Conservation (phyloP, 768 basidiomycete species). For the Porpolomopsis calyptriformis region DNA sequence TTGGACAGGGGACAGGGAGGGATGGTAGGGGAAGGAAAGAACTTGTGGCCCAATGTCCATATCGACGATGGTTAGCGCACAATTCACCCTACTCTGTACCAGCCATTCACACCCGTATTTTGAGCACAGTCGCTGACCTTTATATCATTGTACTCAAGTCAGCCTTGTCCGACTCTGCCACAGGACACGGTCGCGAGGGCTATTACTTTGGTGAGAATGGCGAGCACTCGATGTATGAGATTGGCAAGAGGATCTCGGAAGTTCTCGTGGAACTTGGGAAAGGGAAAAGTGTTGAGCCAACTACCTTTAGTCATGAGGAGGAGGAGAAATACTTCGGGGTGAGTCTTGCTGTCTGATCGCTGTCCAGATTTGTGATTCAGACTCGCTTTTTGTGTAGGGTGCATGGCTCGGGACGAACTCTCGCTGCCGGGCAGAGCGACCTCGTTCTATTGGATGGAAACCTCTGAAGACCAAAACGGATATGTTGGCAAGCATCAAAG, state of each 20-base stretch:
- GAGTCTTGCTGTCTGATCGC: conserved; percentile 9
- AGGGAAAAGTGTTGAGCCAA: conserved; percentile 29
- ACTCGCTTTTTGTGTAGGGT: too few species aligned
- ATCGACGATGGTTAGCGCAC: conserved; percentile 11
- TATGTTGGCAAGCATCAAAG: conserved; percentile 31
- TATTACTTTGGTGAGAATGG: conserved; percentile 45
- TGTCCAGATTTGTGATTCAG: background rate
- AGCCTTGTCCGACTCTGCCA: conserved; percentile 16
- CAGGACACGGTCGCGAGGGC: conserved; percentile 39
- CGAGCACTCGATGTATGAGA: conserved; percentile 34
- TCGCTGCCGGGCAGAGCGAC: conserved; percentile 27
- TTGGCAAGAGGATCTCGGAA: conserved; percentile 30
- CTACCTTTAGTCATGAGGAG: conserved; percentile 36
- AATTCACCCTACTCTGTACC: background rate
- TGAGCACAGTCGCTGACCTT: conserved; percentile 29
- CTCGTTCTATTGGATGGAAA: conserved; percentile 35
- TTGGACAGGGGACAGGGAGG: conserved; percentile 14
- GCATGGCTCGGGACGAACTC: conserved; percentile 29
- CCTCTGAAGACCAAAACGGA: conserved; percentile 30
- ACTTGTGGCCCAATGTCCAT: conserved; percentile 17
- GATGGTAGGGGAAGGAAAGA: conserved; percentile 18
- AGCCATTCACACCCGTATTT: background rate
- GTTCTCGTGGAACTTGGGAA: conserved; percentile 29
- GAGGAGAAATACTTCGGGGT: conserved; percentile 31
- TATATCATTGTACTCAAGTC: conserved; percentile 35